A percentile compares a stretch with the other conserved stretches of the same genome.
Evolutionary conservation across 2,329 filamentous ascomycete genomes (phyloP).

Genomic region (Rugonectria rugulosa): DNA sequence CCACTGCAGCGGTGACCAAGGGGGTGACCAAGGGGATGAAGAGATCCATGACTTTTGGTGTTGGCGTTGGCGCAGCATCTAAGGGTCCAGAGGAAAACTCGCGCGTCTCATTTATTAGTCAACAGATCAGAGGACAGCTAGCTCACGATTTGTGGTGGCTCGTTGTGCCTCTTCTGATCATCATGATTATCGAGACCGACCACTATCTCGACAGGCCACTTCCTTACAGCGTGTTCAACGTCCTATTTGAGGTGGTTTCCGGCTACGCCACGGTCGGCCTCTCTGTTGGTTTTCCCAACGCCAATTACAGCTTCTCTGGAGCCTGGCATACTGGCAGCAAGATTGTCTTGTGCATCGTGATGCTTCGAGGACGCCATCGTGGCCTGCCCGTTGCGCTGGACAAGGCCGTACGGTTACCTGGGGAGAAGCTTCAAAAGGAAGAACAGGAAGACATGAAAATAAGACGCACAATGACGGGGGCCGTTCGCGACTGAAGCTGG

Average conservation of each 20-base stretch:
- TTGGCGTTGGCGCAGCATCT: slow-evolving; percentile 50
- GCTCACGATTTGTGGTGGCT: slow-evolving; percentile 74
- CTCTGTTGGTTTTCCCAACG: slow-evolving; percentile 61
- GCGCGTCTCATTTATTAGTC: slow-evolving; percentile 57
- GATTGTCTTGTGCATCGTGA: slow-evolving; percentile 64
- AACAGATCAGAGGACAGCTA: slow-evolving; percentile 70
- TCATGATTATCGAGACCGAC: slow-evolving; percentile 65
- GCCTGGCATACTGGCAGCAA: slow-evolving; percentile 64
- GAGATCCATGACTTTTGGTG: slow-evolving; percentile 49
- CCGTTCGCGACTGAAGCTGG: slow-evolving; percentile 39
- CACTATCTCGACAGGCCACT: slow-evolving; percentile 60
- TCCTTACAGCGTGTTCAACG: slow-evolving; percentile 66
- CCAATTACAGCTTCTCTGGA: slow-evolving; percentile 63
- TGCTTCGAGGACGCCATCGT: slow-evolving; percentile 64
- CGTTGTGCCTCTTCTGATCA: slow-evolving; percentile 65
- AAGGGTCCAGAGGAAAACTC: slow-evolving; percentile 42
- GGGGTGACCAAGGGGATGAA: slow-evolving; percentile 46
- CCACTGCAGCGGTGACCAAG: slow-evolving; percentile 31
- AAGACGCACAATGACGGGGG: slow-evolving; percentile 39
- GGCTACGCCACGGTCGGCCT: slow-evolving; percentile 70
- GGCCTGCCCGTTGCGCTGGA: slow-evolving; percentile 64
- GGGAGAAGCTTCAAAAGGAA: slow-evolving; percentile 39
- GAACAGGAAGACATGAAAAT: slow-evolving; percentile 43
- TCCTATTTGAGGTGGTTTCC: slow-evolving; percentile 64
- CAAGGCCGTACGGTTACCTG: slow-evolving; percentile 57